Base-by-base conservation (phyloP, 371 early-diverging fungal species). In the Catenaria anguillulae region DNA sequence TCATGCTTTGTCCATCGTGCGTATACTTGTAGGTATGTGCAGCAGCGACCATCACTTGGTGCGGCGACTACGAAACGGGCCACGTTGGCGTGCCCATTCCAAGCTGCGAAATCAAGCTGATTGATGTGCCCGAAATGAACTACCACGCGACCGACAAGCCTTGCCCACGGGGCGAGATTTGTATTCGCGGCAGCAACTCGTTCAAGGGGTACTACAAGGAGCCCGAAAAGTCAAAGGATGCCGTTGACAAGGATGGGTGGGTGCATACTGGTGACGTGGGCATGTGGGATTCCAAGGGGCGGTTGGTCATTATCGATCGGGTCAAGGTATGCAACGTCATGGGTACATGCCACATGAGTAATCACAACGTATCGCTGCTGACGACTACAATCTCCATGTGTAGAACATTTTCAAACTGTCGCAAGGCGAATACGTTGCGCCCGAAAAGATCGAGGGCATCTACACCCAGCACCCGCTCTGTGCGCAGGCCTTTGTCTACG, bases 381-480 rank as follows among this genome's bases (percentile, higher is more conserved):
- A n/a, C n/a, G n/a, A n/a, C n/a, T n/a, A n/a, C n/a, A n/a, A n/a
- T n/a, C n/a, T n/a, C n/a, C n/a, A n/a, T n/a, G n/a, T n/a, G n/a
- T n/a, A n/a, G 71, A 78, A 83, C 26, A 34, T 37, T 0, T 84
- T 87, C 72, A 87, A 87, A 67, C 76, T 83, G 24, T 67, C 74
- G 64, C 62, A 84, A 61, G 84, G 85, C 43, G 84, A 84, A 63
- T 85, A 84, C 75, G 84, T 99, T 66, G 93, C 95, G 0, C 98
- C 97, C 4, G 99, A 99, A 70, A 95, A 92, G 69, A 81, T 98
- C 48, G 98, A 97, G 74, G 82, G 82, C 55, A 73, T 87, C 60
- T 74, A 73, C 64, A 37, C 43, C 23, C 63, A 66, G 60, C 66
- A 68, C 66, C 65, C 65, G 33, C 60, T 76, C 37, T 67, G 88